Conservation (phyloP, 768 basidiomycete genomes). For the Cystofilobasidium bisporidii region DNA sequence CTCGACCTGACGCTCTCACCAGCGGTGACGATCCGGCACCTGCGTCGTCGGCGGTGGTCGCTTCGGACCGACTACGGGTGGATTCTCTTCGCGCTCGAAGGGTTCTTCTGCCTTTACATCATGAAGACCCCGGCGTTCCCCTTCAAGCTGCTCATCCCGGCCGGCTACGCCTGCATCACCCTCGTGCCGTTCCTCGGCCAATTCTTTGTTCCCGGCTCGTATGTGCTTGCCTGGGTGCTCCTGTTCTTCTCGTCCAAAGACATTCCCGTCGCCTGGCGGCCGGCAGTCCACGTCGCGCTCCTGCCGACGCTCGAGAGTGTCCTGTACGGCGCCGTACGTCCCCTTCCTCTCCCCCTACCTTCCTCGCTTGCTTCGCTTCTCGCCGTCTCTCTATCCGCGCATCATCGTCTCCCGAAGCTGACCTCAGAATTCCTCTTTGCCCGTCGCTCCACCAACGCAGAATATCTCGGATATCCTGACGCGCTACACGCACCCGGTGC, state of each 20-base stretch:
- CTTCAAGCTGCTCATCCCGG: conserved; percentile 64
- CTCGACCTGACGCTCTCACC: conserved; percentile 73
- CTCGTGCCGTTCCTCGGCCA: conserved; percentile 78
- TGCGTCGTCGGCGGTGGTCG: conserved; percentile 42
- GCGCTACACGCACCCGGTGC: conserved; percentile 78
- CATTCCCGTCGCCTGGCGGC: conserved; percentile 66
- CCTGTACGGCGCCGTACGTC: conserved; percentile 64
- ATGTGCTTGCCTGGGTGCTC: conserved; percentile 76
- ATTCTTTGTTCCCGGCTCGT: conserved; percentile 76
- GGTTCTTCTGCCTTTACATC: conserved; percentile 60
- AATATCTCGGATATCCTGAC: conserved; percentile 97
- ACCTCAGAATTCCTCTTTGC: neutral
- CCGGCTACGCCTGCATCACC: conserved; percentile 58
- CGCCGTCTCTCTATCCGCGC: too few relatives aligned
- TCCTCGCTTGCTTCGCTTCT: neutral
- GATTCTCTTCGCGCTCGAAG: conserved; percentile 53
- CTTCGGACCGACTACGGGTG: conserved; percentile 51
- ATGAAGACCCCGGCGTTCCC: conserved; percentile 64
- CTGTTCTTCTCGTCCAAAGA: conserved; percentile 78
- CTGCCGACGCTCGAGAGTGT: conserved; percentile 91
- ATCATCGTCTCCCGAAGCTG: neutral
- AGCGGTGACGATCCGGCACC: conserved; percentile 53
- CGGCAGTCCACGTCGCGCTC: conserved; percentile 77
- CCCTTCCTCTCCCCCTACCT: neutral
- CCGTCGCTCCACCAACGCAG: neutral